Conservation (phyloP, 306 rosid species). For the Vigna nakashimae region DNA sequence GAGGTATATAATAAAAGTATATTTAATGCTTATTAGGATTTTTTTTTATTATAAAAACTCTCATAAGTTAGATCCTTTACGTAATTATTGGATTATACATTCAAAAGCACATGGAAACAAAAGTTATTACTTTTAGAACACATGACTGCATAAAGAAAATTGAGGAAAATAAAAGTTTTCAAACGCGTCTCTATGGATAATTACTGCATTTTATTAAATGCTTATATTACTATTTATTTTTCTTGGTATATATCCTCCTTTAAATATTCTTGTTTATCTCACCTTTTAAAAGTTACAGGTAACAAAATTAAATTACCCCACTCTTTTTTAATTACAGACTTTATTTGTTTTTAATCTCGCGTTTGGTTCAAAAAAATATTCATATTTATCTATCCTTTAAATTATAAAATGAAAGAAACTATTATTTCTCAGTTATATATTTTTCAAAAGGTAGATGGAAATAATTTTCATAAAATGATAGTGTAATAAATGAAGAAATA, state of each 20-base stretch:
- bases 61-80: neutral
- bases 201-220: no score
- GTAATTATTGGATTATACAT: neutral
- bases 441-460: no score
- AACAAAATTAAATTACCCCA: no score
- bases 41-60: neutral
- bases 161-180: neutral
- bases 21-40: neutral
- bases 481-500: neutral
- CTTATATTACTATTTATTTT: no score
- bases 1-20: neutral
- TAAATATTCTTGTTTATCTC: neutral
- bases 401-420: no score
- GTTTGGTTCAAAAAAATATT: no score
- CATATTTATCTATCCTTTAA: neutral
- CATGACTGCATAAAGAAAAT: neutral
- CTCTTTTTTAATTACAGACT: neutral
- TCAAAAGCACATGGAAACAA: neutral
- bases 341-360: no score
- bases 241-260: neutral
- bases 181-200: no score
- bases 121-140: neutral
- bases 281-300: no score
- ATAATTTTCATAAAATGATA: no score
- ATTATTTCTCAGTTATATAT: no score